A percentile compares a stretch with the other conserved stretches of the same genome.
Conservation (phyloP, 257 asterid species). For the Verbascum thapsus region DNA sequence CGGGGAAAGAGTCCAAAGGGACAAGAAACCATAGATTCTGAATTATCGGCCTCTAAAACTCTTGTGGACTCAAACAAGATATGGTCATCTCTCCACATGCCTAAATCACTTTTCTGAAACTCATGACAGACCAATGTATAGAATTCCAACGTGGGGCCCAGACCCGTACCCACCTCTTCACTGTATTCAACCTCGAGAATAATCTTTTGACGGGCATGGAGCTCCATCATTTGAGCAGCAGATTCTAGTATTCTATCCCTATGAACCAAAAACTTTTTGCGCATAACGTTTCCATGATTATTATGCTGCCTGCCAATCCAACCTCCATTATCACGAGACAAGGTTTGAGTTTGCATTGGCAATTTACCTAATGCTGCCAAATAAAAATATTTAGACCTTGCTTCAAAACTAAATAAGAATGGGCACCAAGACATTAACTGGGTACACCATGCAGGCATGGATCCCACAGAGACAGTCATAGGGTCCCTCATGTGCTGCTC, state of each 20-base stretch:
- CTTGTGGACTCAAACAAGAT: constrained; percentile 29
- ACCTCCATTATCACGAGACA: constrained; percentile 43
- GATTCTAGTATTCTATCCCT: constrained; percentile 78
- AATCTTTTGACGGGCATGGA: constrained; percentile 57
- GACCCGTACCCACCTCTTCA: constrained; percentile 98
- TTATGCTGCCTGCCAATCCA: constrained; percentile 53
- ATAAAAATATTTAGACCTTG: constrained; percentile 77
- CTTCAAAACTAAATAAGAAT: constrained; percentile 81
- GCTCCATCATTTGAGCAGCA: constrained; percentile 78
- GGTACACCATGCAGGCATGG: constrained; percentile 90
- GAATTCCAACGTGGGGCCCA: constrained; percentile 94
- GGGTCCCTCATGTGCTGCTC: constrained; percentile 92
- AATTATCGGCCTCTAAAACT: constrained; percentile 40
- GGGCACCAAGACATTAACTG: constrained; percentile 77
- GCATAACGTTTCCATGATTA: constrained; percentile 44
- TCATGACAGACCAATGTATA: constrained; percentile 84
- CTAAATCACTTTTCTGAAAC: constrained; percentile 78
- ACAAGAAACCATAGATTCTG: constrained; percentile 47
- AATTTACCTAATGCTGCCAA: constrained; percentile 61
- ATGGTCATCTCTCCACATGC: constrained; percentile 88
- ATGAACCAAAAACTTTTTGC: constrained; percentile 76
- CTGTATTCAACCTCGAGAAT: constrained; percentile 81
- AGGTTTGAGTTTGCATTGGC: constrained; percentile 42
- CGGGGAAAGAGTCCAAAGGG: constrained; percentile 89
- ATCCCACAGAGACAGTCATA: constrained; percentile 65